Evolutionary conservation across 306 rosid genomes (phyloP).

Genomic region (Astragalus membranaceus): DNA sequence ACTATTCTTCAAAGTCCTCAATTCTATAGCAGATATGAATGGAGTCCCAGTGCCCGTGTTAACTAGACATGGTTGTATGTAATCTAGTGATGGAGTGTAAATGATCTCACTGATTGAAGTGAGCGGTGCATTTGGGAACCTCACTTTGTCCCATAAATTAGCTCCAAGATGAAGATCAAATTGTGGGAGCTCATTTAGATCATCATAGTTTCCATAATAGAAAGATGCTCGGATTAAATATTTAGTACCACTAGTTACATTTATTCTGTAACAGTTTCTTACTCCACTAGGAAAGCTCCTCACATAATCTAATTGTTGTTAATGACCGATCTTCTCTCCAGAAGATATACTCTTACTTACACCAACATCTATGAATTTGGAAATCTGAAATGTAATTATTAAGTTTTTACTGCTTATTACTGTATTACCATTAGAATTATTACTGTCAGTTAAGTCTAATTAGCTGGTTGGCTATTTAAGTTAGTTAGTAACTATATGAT

Average conservation of each 20-base stretch:
- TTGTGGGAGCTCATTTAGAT: constrained; percentile 9
- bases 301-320: constrained; percentile 19
- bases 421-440: no score
- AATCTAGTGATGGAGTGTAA: constrained; percentile 23
- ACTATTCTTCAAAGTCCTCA: constrained; percentile 24
- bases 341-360: constrained; percentile 9
- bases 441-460: no score
- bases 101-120: constrained; percentile 21
- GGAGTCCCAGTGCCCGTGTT: constrained; percentile 40
- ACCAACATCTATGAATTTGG: constrained; percentile 32
- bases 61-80: constrained; percentile 35
- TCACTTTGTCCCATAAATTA: constrained; percentile 24
- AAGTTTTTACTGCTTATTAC: no score
- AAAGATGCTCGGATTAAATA: constrained; percentile 37
- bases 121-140: background rate
- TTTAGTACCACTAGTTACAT: constrained; percentile 12
- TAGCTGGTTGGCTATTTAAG: no score
- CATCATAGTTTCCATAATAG: constrained; percentile 45
- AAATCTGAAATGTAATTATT: constrained; percentile 46
- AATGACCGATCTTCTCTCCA: background rate
- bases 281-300: constrained; percentile 52
- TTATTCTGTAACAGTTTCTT: constrained; percentile 47
- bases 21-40: constrained; percentile 41
- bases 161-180: constrained; percentile 46
- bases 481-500: no score